Evolutionary conservation across 768 basidiomycete species (phyloP).

Genomic region (Amanita exitialis): DNA sequence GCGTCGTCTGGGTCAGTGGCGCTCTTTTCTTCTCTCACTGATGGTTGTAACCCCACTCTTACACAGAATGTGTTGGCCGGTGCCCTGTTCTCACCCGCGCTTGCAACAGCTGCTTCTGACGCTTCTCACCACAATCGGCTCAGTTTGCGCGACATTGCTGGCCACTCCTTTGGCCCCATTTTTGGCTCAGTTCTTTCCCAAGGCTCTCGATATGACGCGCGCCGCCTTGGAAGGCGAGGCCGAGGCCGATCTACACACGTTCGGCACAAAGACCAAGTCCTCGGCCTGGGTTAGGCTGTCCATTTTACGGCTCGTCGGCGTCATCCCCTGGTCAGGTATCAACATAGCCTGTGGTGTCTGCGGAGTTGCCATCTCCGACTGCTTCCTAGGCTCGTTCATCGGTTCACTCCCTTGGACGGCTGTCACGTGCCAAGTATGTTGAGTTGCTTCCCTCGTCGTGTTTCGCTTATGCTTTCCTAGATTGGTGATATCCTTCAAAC

Average conservation of each 20-base stretch:
- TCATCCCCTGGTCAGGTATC: conserved; percentile 96
- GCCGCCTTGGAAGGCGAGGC: conserved; percentile 66
- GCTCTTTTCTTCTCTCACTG: conserved; percentile 4
- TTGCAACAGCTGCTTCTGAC: conserved; percentile 79
- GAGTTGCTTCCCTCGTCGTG: background rate
- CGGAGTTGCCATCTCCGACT: conserved; percentile 67
- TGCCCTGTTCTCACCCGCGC: conserved; percentile 73
- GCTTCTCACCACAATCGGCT: conserved; percentile 79
- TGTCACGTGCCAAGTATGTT: conserved; percentile 74
- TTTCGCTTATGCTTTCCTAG: conserved; percentile 26
- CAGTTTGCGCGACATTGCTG: conserved; percentile 70
- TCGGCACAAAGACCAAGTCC: conserved; percentile 21
- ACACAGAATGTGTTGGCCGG: conserved; percentile 82
- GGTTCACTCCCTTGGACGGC: conserved; percentile 85
- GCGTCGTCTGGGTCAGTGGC: conserved; percentile 73
- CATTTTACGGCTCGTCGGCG: conserved; percentile 80
- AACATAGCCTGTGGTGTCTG: conserved; percentile 94
- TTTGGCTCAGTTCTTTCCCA: conserved; percentile 72
- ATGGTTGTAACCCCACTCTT: conserved; percentile 7
- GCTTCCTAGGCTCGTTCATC: conserved; percentile 74
- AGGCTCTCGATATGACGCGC: conserved; percentile 77
- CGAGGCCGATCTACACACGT: conserved; percentile 28
- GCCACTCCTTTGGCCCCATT: conserved; percentile 80
- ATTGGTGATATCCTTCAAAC: conserved; percentile 86
- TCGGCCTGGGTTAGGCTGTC: conserved; percentile 79